Evolutionary conservation across 768 basidiomycete species (phyloP), one percentile per base, ranked within the genome.

Genomic region (Collybia nuda): DNA sequence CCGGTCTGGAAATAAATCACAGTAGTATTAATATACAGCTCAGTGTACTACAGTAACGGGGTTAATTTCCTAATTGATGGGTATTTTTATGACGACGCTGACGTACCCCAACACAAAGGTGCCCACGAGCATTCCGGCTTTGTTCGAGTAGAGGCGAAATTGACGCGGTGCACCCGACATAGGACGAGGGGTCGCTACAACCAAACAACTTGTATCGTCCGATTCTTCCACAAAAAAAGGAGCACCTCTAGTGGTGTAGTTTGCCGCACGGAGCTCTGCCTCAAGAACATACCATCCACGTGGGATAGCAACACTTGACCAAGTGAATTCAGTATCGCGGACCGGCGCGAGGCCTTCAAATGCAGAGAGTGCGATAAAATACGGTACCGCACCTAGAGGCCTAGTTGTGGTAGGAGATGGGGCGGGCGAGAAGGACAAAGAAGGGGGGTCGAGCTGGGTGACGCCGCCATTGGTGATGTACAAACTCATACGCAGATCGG

Each of bases 241-340:
- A 0, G 42, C 5, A 2, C 71, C 70, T 0, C 22, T 6, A 5
- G 40, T 35, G 7, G 12, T 24, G 46, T 57, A 61, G 2, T 46
- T 22, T n/a, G 56, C 42, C 3, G 66, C 45, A 2, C 60, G 52
- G 15, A 73, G 52, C 5, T 59, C 54, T 6, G 67, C 70, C 0
- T 46, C 53, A 17, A 84, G 19, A 9, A 54, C 40, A 56, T 85
- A 85, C 72, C 70, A 75, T 3, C 84, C 84, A 46, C 70, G 63
- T 0, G 76, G 61, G 19, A 82, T 62, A 50, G 70, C 69, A 42
- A 85, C 80, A 2, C 64, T 40, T 1, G 60, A 3, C 83, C 85
- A 84, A 3, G 57, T 63, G 62, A 65, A 81, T 15, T 59, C 58
- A 0, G 52, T 50, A 12, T 52, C 66, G 23, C 82, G 44, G 12